Percentiles rank a stretch among this genome's conserved stretches.
phyloP scores from a whole-genome alignment of 2,329 filamentous ascomycete genomes.

The Aschersonia sp. region DNA sequence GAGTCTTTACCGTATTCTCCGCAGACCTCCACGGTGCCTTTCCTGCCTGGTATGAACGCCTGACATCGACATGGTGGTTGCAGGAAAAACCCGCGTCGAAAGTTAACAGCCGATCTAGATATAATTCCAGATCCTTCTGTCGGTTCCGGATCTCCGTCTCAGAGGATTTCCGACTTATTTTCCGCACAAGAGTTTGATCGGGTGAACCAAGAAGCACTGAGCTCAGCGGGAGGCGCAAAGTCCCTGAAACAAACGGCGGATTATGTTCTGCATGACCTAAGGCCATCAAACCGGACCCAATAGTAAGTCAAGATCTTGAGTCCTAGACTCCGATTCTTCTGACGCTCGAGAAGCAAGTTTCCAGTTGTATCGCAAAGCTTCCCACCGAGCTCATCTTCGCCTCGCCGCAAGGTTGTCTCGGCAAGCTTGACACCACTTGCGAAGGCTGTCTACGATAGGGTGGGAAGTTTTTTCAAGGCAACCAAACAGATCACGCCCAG shows the following conservation, averaged over 20 bases:
- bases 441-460: constrained; percentile 23
- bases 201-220: constrained; percentile 56
- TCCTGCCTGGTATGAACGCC: constrained; percentile 49
- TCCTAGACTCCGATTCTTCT: constrained; percentile 6
- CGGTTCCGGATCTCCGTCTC: constrained; percentile 38
- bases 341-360: constrained; percentile 37
- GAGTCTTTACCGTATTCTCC: constrained; percentile 75
- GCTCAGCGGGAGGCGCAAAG: constrained; percentile 42
- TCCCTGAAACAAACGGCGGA: constrained; percentile 58
- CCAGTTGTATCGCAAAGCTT: constrained; percentile 13
- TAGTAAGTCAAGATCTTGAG: constrained; percentile 33
- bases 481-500: constrained; percentile 18
- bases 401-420: constrained; percentile 15
- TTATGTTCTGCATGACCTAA: constrained; percentile 61
- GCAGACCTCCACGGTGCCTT: constrained; percentile 66
- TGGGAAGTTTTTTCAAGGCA: constrained; percentile 24
- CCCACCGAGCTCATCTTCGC: constrained; percentile 4
- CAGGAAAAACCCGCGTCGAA: too few relatives aligned
- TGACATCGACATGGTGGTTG: too few relatives aligned
- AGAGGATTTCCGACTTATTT: constrained; percentile 36
- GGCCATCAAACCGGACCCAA: constrained; percentile 53
- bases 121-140: constrained; percentile 52
- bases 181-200: constrained; percentile 43
- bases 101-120: constrained; percentile 23
- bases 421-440: constrained; percentile 34